Percentiles rank a stretch among this genome's conserved stretches.
Evolutionary conservation across 73 alveolate species (phyloP).

Genomic region (Paramecium primaurelia): DNA sequence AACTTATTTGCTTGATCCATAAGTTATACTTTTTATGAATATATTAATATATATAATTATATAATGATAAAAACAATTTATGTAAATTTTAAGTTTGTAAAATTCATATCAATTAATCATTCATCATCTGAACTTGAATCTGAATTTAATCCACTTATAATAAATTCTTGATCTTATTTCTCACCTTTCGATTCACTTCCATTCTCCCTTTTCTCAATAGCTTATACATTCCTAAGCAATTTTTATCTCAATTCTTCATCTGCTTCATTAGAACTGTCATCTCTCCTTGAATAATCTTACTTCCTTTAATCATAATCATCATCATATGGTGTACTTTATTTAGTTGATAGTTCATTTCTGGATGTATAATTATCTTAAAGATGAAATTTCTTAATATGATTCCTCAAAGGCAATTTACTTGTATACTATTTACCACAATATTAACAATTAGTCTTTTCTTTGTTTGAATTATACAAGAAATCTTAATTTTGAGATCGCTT

Average conservation of each 20-base stretch:
- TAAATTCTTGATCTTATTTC: not conserved
- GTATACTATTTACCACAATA: not conserved
- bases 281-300: not conserved
- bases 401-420: not conserved
- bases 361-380: not conserved
- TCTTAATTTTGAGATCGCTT: not conserved
- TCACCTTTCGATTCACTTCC: not conserved
- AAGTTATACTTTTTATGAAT: not conserved
- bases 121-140: not conserved
- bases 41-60: not conserved
- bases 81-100: not conserved
- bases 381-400: not conserved
- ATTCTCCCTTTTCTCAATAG: not conserved
- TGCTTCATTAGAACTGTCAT: not conserved
- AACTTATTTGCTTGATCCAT: slow-evolving; percentile 87
- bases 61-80: not conserved
- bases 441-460: not conserved
- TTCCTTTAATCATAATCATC: not conserved
- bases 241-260: not conserved
- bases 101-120: not conserved
- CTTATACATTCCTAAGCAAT: not conserved
- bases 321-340: not conserved
- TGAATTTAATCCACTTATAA: not conserved
- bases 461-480: not conserved
- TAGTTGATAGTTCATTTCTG: not conserved